Conservation (phyloP, 768 basidiomycete species). For the Calocera viscosa region DNA sequence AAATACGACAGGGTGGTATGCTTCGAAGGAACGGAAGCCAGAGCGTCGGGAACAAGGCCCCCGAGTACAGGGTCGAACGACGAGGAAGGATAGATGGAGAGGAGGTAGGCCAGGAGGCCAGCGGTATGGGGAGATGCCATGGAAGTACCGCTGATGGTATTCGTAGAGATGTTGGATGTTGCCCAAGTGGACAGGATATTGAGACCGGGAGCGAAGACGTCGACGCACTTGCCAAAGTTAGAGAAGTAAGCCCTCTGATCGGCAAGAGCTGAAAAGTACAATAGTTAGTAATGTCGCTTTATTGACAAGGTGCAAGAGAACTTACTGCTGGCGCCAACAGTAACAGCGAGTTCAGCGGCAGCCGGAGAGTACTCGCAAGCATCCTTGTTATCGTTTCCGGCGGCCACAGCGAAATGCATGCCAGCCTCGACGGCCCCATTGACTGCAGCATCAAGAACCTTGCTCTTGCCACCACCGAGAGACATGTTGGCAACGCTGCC, state of each 20-base stretch:
- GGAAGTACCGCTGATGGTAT: conserved; percentile 78
- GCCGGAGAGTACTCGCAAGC: conserved; percentile 93
- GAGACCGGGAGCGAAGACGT: conserved; percentile 80
- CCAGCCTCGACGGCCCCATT: conserved; percentile 72
- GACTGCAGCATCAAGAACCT: conserved; percentile 69
- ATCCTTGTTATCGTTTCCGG: conserved; percentile 82
- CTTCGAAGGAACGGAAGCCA: conserved; percentile 21
- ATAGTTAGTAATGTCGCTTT: conserved; percentile 28
- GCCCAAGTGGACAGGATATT: conserved; percentile 87
- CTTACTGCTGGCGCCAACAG: conserved; percentile 58
- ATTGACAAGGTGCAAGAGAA: conserved; percentile 28
- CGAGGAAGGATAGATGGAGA: conserved; percentile 69
- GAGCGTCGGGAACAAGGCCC: background rate
- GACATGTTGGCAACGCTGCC: conserved; percentile 97
- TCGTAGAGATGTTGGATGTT: conserved; percentile 44
- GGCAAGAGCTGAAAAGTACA: conserved; percentile 43
- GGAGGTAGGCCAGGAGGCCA: conserved; percentile 81
- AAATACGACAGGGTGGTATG: conserved; percentile 33
- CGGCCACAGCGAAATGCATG: conserved; percentile 93
- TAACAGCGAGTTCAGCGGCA: conserved; percentile 74
- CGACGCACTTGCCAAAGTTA: conserved; percentile 82
- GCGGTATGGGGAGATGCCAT: conserved; percentile 93
- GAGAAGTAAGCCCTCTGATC: conserved; percentile 86
- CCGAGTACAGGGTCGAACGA: conserved; percentile 41
- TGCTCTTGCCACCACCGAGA: conserved; percentile 89